Base-by-base conservation (phyloP, 1,139 yeast genomes). In the Debaryomycetaceae sp. region DNA sequence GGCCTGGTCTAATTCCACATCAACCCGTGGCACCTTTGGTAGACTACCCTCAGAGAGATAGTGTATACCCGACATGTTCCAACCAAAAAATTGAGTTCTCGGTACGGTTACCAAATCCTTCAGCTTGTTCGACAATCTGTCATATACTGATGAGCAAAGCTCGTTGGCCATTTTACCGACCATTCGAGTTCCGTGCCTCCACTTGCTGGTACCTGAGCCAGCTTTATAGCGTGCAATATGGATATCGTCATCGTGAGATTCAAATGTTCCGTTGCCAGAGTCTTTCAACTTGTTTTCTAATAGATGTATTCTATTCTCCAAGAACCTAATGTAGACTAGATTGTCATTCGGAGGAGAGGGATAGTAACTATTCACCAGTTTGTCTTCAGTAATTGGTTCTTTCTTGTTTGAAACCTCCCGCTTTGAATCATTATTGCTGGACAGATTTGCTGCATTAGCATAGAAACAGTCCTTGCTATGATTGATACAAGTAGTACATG, bases 41-140 rank as follows among this genome's bases (percentile, higher is more conserved):
- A 77, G 58, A 6, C 59, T 59, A 36, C 74, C 74, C 6, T 72
- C 64, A 24, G 61, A 60, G 17, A 80, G 53, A 54, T 78, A 83
- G 50, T 75, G 76, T 20, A 72, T 72, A 1, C 87, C 87, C 34
- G 79, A 70, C 78, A 81, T 67, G 56, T 83, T 83, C 87, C 87
- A 83, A 13, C 85, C 87, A 54, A 80, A 83, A 49, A 72, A 77
- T 55, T 83, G 87, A 17, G 72, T 64, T 46, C 87, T 60, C 4
- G 88, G 88, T 9, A 78, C 54, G 5, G 65, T 57, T 5, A 81
- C 72, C 36, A 66, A 59, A 34, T 60, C 55, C 43, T 66, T 63
- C 51, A 68, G 62, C 23, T 71, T 72, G 5, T 66, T 68, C 6
- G 75, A 59, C 33, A 82, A 60, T 33, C 66, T 57, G 6, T 63